These are phyloP conservation scores for Backusella mclennaniae DNA, from an alignment of 192 early-diverging fungal genomes.

Conservation along the genomic window DNA sequence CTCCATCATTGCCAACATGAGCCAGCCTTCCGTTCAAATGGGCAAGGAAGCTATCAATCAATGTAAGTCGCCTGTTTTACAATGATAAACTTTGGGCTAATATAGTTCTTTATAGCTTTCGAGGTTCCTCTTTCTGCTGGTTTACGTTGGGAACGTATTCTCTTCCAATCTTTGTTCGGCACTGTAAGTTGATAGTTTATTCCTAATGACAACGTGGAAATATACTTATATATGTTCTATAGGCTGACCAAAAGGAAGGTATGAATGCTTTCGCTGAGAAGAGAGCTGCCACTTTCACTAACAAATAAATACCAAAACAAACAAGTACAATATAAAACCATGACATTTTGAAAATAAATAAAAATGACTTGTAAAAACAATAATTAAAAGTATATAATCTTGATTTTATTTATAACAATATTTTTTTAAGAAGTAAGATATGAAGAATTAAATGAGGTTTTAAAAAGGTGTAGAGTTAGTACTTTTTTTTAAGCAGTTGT, in stretches of 20 bases:
- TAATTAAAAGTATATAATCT: background rate
- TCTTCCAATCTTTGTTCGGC: constrained; percentile 92
- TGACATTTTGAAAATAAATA: constrained; percentile 4
- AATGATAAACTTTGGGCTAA: background rate
- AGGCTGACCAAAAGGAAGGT: constrained; percentile 94
- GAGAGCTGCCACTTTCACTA: constrained; percentile 80
- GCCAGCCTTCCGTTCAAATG: constrained; percentile 87
- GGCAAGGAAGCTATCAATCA: constrained; percentile 96
- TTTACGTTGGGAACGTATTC: constrained; percentile 85
- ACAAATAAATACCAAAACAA: constrained; percentile 61
- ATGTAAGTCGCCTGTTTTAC: constrained; percentile 39
- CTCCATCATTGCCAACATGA: constrained; percentile 80
- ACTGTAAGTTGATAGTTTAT: constrained; percentile 52
- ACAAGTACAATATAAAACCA: background rate
- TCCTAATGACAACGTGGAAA: background rate
- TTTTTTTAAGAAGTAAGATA: background rate
- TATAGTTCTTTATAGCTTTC: constrained; percentile 56
- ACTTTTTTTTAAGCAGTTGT: background rate
- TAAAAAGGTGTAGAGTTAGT: background rate
- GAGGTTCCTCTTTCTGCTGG: constrained; percentile 86
- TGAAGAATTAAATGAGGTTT: background rate
- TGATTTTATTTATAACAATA: background rate
- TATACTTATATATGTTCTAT: background rate
- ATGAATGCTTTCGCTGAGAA: constrained; percentile 95
- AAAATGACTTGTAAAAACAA: background rate